These are phyloP conservation scores for Toxicodendron radicans DNA, from an alignment of 345 rosid genomes.

Conservation along the genomic window DNA sequence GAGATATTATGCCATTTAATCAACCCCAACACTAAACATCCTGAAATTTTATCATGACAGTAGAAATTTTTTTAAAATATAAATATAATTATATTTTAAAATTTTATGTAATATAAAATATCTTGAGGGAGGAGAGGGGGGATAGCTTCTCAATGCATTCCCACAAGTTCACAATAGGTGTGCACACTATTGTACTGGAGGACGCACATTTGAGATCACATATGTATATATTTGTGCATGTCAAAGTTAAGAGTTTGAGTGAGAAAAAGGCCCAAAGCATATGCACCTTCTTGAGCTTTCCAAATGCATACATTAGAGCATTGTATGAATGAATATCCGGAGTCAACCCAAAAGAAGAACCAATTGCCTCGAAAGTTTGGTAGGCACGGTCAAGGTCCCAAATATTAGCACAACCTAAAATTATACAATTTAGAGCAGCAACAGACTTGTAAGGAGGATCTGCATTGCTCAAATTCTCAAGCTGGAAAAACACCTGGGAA, in stretches of 20 bases:
- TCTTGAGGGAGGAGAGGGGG: too few relatives aligned
- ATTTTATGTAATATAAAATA: too few relatives aligned
- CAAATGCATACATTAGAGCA: conserved; percentile 78
- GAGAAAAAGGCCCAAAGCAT: conserved; percentile 16
- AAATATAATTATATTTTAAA: too few relatives aligned
- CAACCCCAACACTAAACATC: not conserved
- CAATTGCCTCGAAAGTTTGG: conserved; percentile 89
- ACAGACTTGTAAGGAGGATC: conserved; percentile 86
- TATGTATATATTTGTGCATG: not conserved
- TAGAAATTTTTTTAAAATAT: not conserved
- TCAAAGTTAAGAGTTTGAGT: not conserved
- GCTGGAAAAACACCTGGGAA: conserved; percentile 80
- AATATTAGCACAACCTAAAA: conserved; percentile 87
- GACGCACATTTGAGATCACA: not conserved
- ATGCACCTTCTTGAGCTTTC: conserved; percentile 81
- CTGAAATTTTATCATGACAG: not conserved
- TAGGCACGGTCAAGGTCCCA: conserved; percentile 98
- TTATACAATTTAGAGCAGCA: conserved; percentile 88
- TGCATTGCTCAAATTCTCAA: conserved; percentile 71
- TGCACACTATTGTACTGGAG: not conserved
- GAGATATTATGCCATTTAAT: not conserved
- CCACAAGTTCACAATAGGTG: not conserved
- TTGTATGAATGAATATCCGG: conserved; percentile 88
- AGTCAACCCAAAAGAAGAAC: conserved; percentile 70
- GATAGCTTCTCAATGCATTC: not conserved